Percentiles rank a stretch among this genome's conserved stretches.
Evolutionary conservation across 140 eudicot species (phyloP).

Genomic region (Senecio squalidus): DNA sequence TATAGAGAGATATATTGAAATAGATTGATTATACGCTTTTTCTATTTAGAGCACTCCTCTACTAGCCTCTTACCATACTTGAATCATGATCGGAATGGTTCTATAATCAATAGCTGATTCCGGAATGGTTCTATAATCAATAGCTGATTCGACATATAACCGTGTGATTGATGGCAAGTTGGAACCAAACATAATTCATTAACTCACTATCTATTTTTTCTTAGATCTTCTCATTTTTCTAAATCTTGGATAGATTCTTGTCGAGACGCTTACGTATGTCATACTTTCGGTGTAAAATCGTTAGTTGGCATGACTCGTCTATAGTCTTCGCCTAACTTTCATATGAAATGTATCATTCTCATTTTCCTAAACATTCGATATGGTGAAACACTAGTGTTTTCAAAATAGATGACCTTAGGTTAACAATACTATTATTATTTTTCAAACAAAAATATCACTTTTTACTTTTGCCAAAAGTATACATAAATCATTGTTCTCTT

Average conservation of each 20-base stretch:
- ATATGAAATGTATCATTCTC: not conserved
- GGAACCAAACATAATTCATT: not conserved
- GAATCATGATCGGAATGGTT: not conserved
- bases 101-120: no score
- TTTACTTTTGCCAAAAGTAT: not conserved
- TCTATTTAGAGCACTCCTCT: no score
- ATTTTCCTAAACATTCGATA: not conserved
- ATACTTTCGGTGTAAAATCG: not conserved
- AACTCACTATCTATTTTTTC: not conserved
- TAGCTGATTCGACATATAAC: slow-evolving; percentile 6
- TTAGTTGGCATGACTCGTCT: slow-evolving; percentile 4
- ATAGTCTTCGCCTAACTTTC: slow-evolving; percentile 2
- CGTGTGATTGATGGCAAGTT: slow-evolving; percentile 3
- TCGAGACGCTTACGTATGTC: not conserved
- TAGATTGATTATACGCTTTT: no score
- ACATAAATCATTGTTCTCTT: not conserved
- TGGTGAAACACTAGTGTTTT: not conserved
- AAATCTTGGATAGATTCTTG: not conserved
- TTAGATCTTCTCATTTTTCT: not conserved
- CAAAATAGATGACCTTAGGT: no score
- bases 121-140: no score
- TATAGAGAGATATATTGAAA: no score
- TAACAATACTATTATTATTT: no score
- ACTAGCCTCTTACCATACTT: not conserved
- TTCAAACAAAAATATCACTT: not conserved